Evolutionary conservation across 441 rosid species (phyloP).

Genomic region (Pelargonium cotyledonis): DNA sequence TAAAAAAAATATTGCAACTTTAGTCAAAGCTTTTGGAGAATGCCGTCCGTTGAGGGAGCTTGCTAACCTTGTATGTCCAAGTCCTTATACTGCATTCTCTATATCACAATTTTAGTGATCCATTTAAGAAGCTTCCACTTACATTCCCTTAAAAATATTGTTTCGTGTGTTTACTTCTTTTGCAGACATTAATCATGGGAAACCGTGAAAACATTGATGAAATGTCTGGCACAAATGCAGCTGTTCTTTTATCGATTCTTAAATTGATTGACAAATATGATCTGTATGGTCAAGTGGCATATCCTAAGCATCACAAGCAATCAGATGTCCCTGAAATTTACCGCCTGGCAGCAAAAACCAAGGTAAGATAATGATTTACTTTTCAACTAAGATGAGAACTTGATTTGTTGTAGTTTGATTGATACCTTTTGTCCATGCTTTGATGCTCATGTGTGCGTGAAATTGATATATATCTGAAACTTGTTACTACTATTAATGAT

Average conservation of each 20-base stretch:
- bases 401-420: not conserved
- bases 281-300: conserved; percentile 89
- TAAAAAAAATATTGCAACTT: conserved; percentile 78
- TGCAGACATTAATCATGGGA: conserved; percentile 81
- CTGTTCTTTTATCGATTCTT: conserved; percentile 72
- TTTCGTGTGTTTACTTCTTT: conserved; percentile 12
- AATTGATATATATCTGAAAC: not conserved
- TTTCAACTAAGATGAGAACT: not conserved
- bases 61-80: conserved; percentile 64
- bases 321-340: conserved; percentile 84
- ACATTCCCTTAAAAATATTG: not conserved
- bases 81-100: not conserved
- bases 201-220: conserved; percentile 89
- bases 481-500: not conserved
- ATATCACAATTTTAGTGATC: not conserved
- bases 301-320: conserved; percentile 92
- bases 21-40: conserved; percentile 93
- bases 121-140: conserved; percentile 12
- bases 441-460: not conserved
- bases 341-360: conserved; percentile 83
- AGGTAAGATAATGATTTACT: conserved; percentile 33
- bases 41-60: conserved; percentile 84
- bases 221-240: conserved; percentile 76
- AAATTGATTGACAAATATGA: conserved; percentile 88
- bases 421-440: not conserved